phyloP scores from a whole-genome alignment of 2,329 filamentous ascomycete genomes.

The Aureobasidium uvarum region DNA sequence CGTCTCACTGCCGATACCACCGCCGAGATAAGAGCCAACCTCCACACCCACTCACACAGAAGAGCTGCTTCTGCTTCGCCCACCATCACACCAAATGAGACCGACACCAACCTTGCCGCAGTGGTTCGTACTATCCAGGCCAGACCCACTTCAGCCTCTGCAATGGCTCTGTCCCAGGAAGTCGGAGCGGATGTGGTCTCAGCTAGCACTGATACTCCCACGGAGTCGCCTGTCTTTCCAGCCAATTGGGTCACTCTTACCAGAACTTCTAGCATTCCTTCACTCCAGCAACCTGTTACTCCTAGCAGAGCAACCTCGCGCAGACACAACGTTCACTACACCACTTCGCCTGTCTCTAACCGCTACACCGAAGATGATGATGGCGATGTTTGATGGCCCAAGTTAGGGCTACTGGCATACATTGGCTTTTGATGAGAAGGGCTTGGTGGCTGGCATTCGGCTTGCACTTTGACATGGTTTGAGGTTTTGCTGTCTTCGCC shows the following conservation, averaged over 20 bases:
- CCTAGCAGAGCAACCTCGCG: neutral
- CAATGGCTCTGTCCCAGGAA: neutral
- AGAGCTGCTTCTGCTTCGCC: neutral
- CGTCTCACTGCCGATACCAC: neutral
- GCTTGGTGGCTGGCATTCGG: neutral
- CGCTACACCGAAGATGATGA: neutral
- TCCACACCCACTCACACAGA: no score
- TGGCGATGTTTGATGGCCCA: neutral
- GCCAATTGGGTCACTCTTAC: conserved; percentile 3
- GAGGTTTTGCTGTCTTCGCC: neutral
- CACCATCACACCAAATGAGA: neutral
- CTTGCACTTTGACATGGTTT: neutral
- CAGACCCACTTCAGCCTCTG: neutral
- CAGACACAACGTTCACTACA: neutral
- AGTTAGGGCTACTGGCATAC: neutral
- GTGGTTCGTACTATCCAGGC: neutral
- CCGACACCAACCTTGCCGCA: neutral
- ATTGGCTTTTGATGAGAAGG: conserved; percentile 1
- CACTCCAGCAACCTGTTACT: neutral
- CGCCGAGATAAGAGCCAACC: neutral
- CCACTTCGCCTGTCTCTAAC: neutral
- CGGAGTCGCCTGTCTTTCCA: neutral
- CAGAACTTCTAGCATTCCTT: neutral
- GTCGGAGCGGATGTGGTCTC: neutral
- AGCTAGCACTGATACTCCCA: neutral